Evolutionary conservation across 768 basidiomycete genomes (phyloP), one percentile per base, ranked within the genome.

Genomic region (Panaeolus cyanescens): DNA sequence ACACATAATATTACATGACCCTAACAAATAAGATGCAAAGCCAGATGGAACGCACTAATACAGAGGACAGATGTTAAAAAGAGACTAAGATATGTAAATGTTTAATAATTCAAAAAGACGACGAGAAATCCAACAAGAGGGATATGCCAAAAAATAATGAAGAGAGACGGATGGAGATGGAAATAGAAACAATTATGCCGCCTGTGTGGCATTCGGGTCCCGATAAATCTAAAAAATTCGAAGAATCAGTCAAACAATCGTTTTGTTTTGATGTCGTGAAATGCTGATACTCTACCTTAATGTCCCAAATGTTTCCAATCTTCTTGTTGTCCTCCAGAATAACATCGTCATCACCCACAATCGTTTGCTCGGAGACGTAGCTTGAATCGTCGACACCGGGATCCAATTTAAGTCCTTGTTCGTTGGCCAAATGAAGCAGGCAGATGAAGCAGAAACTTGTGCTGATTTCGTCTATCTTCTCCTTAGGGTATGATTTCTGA

Each of bases 381-480:
- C 53, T 30, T 10, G 32, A 30, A 61, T 75, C 70, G 60, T 74
- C 64, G 4, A 64, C 36, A 5, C 79, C 72, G 62, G 85, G 73
- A 72, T 85, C 91, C 33, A 99, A 83, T 70, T 90, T 91, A 54
- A 99, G 80, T 1, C 96, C 97, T 68, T 94, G 92, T 76, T 99
- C 97, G 71, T 99, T 99, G 17, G 96, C 96, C 42, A 99, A 77
- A 78, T 99, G 97, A 17, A 99, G 79, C 25, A 99, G 79, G 70
- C 97, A 99, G 72, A 99, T 99, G 80, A 99, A 99, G 73, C 96
- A 99, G 87, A 96, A 99, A 65, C 94, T 96, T 15, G 97, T 99
- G 72, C 95, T 97, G 71, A 99, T 97, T 65, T 99, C 97, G 37
- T 91, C 91, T 90, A 99, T 92, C 79, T 96, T 98, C 40, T 98